Evolutionary conservation across 495 filamentous ascomycete genomes (phyloP).

Genomic region (Penicillium crystallinum): DNA sequence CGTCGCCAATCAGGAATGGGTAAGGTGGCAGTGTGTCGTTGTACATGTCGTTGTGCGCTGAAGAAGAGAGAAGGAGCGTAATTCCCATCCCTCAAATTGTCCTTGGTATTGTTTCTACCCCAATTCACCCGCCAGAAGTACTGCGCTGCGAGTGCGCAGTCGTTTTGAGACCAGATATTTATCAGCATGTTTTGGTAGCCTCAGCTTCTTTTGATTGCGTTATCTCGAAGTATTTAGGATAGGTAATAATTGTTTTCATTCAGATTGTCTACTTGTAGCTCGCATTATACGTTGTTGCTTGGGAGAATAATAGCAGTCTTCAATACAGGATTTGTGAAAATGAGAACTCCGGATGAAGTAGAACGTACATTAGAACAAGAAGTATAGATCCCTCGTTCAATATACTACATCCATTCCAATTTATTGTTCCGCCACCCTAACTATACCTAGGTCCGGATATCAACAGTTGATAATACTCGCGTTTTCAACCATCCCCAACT

Average conservation of each 20-base stretch:
- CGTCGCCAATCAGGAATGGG: conserved; percentile 14
- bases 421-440: no score
- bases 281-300: not conserved
- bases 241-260: not conserved
- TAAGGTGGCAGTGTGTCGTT: conserved; percentile 2
- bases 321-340: not conserved
- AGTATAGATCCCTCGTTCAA: no score
- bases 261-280: not conserved
- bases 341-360: no score
- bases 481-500: no score
- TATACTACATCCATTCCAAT: no score
- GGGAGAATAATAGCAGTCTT: not conserved
- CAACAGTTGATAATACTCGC: no score
- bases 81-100: no score
- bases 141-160: not conserved
- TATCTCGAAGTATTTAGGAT: not conserved
- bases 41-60: conserved; percentile 14
- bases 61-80: not conserved
- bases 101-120: not conserved
- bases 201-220: no score
- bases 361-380: no score
- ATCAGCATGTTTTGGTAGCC: not conserved
- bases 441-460: no score
- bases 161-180: not conserved
- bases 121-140: not conserved